Evolutionary conservation across 768 basidiomycete species (phyloP).

Genomic region (Tylopilus intermedius): DNA sequence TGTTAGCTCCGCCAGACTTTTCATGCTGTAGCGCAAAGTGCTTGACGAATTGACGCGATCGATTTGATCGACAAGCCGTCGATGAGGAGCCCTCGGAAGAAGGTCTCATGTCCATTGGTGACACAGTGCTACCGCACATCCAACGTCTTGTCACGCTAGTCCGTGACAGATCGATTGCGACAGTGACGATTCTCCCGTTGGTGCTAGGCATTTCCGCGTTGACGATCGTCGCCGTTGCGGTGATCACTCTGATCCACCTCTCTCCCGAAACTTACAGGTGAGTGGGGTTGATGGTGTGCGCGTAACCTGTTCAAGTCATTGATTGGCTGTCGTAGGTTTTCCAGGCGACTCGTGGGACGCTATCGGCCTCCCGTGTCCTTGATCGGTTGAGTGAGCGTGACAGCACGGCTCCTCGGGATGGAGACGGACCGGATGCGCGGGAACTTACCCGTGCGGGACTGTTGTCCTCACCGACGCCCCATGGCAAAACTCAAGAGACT

Average conservation of each 20-base stretch:
- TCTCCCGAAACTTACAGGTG: background rate
- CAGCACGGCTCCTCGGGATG: too few species aligned
- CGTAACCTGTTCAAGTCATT: background rate
- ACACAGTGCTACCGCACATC: too few species aligned
- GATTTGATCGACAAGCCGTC: too few species aligned
- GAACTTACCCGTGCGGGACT: constrained; percentile 59
- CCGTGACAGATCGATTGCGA: too few species aligned
- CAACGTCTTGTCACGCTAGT: too few species aligned
- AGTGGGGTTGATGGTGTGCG: background rate
- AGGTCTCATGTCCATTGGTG: too few species aligned
- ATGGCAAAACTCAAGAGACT: constrained; percentile 35
- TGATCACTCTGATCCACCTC: background rate
- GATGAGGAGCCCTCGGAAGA: too few species aligned
- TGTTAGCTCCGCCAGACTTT: too few species aligned
- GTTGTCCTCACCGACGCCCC: constrained; percentile 34
- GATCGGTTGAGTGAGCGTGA: background rate
- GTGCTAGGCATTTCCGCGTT: too few species aligned
- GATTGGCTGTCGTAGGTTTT: background rate
- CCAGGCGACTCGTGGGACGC: background rate
- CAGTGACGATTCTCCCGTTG: too few species aligned
- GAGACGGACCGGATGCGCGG: constrained; percentile 35
- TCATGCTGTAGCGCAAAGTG: too few species aligned
- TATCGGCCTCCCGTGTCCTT: background rate
- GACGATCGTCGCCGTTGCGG: background rate
- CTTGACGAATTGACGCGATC: too few species aligned